Base-by-base conservation (phyloP, 2,329 filamentous ascomycete genomes). In the Alternaria atra region DNA sequence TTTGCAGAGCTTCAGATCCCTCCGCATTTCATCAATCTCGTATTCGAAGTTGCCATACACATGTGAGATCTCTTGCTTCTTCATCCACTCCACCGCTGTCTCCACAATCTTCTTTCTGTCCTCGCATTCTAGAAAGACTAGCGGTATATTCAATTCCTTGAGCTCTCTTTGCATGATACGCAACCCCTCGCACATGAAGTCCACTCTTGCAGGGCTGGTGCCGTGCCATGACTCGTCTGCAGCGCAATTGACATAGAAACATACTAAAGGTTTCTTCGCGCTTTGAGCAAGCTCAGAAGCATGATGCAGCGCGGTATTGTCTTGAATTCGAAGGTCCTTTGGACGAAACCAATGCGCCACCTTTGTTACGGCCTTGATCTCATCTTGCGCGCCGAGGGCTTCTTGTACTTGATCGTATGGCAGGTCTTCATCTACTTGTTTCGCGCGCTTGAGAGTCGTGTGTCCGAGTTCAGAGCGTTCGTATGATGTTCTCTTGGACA, bases 261-360 rank as follows among this genome's bases (percentile, higher is more conserved):
- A 81, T 34, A 85, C 73, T 37, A 85, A 66, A 29, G 75, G 78
- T 40, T 75, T 79, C 7, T 79, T 78, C 2, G 79, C 76, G 54
- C 80, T 80, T 63, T 82, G 79, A 1, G 82, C 82, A 42, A 83
- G 80, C 50, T 80, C 68, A 0, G 81, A 80, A 5, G 83, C 83
- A 40, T 82, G 77, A 42, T 83, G 73, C 9, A 85, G 71, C 6
- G 75, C 81, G n/a, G 75, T 80, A 59, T 85, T 85, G 61, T 85
- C 84, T 47, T 84, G 80, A 46, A 82, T 80, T 23, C 84, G 78
- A 7, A 85, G 68, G 55, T 85, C 84, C 61, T 84, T 84, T 58
- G 79, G 80, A n/a, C 82, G 80, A 64, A 84, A 85, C 84, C 83
- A 85, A 61, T 84, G 82, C 5, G 81, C 72, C 1, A 84, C 79